A percentile compares a stretch with the other conserved stretches of the same genome.
phyloP scores from a whole-genome alignment of 2,329 filamentous ascomycete species.

The Albifimbria verrucaria region DNA sequence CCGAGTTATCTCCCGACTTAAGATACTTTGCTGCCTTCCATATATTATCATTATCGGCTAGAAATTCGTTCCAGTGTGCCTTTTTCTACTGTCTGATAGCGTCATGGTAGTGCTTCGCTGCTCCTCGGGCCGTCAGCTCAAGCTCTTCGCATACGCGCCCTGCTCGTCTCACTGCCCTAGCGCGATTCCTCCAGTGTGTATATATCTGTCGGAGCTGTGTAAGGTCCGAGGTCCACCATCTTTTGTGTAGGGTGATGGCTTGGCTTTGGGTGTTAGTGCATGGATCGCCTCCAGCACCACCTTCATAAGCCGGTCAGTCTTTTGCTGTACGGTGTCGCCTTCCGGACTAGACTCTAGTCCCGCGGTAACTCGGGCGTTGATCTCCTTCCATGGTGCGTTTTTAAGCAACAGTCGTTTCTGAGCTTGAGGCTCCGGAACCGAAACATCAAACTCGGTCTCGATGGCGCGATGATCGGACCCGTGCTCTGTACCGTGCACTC shows the following conservation, averaged over 20 bases:
- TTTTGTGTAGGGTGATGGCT: conserved; percentile 22
- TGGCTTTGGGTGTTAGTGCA: conserved; percentile 17
- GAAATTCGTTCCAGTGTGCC: conserved; percentile 21
- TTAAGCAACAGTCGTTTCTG: conserved; percentile 5
- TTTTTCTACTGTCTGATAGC: conserved; percentile 17
- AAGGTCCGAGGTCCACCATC: conserved; percentile 25
- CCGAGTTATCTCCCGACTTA: conserved; percentile 13
- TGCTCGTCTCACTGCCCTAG: conserved; percentile 14
- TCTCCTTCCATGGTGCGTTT: conserved; percentile 9
- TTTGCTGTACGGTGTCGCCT: conserved; percentile 7
- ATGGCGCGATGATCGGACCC: conserved; percentile 6
- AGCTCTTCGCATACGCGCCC: conserved; percentile 9
- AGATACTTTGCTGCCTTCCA: conserved; percentile 26
- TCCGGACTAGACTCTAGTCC: conserved; percentile 1
- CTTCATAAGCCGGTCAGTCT: conserved; percentile 7
- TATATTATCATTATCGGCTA: conserved; percentile 22
- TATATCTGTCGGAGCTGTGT: conserved; percentile 22
- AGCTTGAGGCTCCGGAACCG: conserved; percentile 3
- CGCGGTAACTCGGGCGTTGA: conserved; percentile 6
- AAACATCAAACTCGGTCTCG: conserved; percentile 4
- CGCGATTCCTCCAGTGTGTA: conserved; percentile 23
- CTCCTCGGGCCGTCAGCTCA: conserved; percentile 16
- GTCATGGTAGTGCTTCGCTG: conserved; percentile 20
- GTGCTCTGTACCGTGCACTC: conserved; percentile 16
- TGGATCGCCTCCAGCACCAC: conserved; percentile 4